Conservation (phyloP, 306 rosid species). For the Cyclanthera cordifolia region DNA sequence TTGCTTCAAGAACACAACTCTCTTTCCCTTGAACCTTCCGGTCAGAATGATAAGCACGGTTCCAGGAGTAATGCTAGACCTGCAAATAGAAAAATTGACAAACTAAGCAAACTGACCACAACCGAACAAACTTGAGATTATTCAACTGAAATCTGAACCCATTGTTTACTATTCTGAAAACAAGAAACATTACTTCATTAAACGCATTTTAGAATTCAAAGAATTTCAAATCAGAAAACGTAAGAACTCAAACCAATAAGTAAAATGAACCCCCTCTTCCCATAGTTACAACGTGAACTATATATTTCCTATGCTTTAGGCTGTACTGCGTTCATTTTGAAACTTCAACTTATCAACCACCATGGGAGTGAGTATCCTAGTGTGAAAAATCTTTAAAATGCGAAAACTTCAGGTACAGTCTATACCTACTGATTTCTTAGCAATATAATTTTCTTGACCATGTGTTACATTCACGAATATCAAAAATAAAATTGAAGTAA, state of each 20-base stretch:
- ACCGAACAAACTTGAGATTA: neutral
- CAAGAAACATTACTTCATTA: neutral
- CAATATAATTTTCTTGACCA: too few relatives aligned
- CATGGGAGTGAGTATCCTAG: too few relatives aligned
- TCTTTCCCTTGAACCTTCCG: conserved; percentile 68
- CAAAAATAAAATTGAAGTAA: too few relatives aligned
- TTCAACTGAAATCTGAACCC: neutral
- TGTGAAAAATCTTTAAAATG: too few relatives aligned
- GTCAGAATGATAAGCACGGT: conserved; percentile 56
- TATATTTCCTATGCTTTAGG: too few relatives aligned
- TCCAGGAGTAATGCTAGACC: conserved; percentile 55
- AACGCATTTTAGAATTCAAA: neutral
- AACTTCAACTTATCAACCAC: neutral
- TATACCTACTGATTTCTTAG: too few relatives aligned
- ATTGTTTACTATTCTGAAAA: neutral
- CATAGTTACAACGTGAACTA: neutral
- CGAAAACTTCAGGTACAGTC: too few relatives aligned
- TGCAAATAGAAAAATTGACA: conserved; percentile 7
- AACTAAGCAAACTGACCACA: neutral
- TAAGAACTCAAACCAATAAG: neutral
- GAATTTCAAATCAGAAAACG: neutral
- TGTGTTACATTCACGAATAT: too few relatives aligned
- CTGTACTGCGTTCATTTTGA: neutral
- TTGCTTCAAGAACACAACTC: conserved; percentile 65
- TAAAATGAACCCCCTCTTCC: neutral